These are phyloP conservation scores for Candida krabiensis DNA, from an alignment of 805 yeast genomes.

Conservation along the genomic window DNA sequence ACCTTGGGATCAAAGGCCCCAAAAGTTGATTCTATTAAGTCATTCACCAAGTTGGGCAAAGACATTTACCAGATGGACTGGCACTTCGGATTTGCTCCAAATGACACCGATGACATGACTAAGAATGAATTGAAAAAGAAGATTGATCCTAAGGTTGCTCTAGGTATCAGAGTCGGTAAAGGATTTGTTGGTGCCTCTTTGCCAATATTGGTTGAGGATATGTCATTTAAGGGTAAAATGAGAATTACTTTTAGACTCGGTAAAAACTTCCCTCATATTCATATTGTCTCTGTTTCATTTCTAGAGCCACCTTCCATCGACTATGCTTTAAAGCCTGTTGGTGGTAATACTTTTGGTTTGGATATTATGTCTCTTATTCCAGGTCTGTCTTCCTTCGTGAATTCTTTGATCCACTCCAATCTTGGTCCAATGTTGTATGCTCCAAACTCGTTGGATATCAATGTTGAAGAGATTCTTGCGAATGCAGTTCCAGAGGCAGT, in stretches of 20 bases:
- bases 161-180: constrained; percentile 80
- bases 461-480: constrained; percentile 70
- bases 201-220: constrained; percentile 79
- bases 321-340: constrained; percentile 80
- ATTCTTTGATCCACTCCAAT: constrained; percentile 63
- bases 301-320: constrained; percentile 79
- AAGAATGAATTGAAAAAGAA: constrained; percentile 67
- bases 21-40: constrained; percentile 65
- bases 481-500: constrained; percentile 63
- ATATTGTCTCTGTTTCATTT: constrained; percentile 66
- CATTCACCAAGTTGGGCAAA: constrained; percentile 68
- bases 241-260: constrained; percentile 61
- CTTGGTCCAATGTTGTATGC: constrained; percentile 80
- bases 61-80: constrained; percentile 80
- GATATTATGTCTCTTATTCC: constrained; percentile 85
- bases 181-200: constrained; percentile 73
- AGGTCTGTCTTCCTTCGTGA: constrained; percentile 72
- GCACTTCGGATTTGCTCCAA: constrained; percentile 79
- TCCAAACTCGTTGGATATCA: constrained; percentile 75
- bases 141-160: constrained; percentile 76
- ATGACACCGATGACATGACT: constrained; percentile 82
- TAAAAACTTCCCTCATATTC: constrained; percentile 75
- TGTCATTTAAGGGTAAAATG: constrained; percentile 73
- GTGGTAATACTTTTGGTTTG: constrained; percentile 84
- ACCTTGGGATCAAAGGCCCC: constrained; percentile 84